Conservation (phyloP, 2,329 filamentous ascomycete species). For the Thermoascus crustaceus region DNA sequence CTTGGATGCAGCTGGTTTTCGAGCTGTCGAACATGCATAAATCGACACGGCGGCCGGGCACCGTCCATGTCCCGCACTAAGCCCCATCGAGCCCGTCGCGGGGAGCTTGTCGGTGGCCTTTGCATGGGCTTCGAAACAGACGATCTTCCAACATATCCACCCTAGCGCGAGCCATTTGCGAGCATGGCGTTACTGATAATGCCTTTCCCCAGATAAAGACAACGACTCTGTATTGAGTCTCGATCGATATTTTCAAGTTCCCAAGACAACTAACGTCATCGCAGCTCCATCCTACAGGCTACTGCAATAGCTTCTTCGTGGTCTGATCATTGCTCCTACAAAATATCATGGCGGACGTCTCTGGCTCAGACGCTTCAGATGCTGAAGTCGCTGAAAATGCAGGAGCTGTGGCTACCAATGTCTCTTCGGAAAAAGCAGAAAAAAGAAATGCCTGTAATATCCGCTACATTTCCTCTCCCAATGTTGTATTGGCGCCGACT, state of each 20-base stretch:
- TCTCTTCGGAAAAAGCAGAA: constrained; percentile 10
- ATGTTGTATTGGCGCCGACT: not conserved
- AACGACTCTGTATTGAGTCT: no score
- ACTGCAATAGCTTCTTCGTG: not conserved
- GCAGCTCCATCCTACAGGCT: no score
- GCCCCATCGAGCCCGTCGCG: constrained; percentile 13
- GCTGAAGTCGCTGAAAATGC: constrained; percentile 6
- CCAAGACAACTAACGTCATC: no score
- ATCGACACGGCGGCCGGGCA: not conserved
- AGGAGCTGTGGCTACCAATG: constrained; percentile 3
- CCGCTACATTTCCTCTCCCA: not conserved
- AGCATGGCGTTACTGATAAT: no score
- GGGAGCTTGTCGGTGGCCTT: no score
- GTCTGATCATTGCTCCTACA: not conserved
- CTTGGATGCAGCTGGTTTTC: no score
- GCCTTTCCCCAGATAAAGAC: no score
- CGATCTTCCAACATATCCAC: no score
- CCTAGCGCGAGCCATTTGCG: no score
- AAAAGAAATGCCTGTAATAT: constrained; percentile 32
- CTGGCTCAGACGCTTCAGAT: constrained; percentile 6
- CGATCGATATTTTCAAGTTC: no score
- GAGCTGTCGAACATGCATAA: no score
- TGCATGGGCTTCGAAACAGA: no score
- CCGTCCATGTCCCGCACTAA: constrained; percentile 23
- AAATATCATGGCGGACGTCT: constrained; percentile 15